phyloP scores from a whole-genome alignment of 768 basidiomycete species.

The Trametes meyenii region DNA sequence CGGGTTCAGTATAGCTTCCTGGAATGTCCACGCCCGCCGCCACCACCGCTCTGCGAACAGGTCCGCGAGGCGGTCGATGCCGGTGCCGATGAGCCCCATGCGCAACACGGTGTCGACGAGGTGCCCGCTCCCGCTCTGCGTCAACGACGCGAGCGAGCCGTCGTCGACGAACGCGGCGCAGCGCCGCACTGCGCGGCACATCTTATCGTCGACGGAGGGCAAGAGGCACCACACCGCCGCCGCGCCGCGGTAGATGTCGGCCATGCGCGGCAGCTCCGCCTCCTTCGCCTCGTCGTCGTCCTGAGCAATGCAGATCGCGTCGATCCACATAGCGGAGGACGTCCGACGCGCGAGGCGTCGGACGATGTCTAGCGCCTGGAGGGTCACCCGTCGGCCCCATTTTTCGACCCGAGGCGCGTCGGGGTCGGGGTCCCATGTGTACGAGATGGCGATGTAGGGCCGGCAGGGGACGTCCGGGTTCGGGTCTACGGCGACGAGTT shows the following conservation, averaged over 20 bases:
- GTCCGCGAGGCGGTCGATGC: not conserved
- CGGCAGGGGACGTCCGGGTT: not conserved
- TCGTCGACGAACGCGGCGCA: not conserved
- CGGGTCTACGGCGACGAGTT: not conserved
- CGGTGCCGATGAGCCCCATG: not conserved
- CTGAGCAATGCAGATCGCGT: not conserved
- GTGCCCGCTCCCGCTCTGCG: no score
- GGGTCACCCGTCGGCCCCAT: not conserved
- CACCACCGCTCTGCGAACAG: not conserved
- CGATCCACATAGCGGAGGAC: not conserved
- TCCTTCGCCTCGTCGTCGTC: not conserved
- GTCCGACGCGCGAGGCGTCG: not conserved
- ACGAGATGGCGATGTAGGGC: not conserved
- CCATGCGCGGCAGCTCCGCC: not conserved
- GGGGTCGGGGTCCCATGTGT: not conserved
- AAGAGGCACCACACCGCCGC: not conserved
- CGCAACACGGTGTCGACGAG: not conserved
- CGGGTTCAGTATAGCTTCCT: not conserved
- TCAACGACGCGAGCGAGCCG: not conserved
- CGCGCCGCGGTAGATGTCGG: not conserved
- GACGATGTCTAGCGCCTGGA: not conserved
- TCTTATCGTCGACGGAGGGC: not conserved
- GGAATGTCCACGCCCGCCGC: conserved; percentile 2
- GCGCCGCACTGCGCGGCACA: not conserved
- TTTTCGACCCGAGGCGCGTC: not conserved